Conservation (phyloP, 2,329 filamentous ascomycete genomes). For the Phyllosticta paracitricarpa region DNA sequence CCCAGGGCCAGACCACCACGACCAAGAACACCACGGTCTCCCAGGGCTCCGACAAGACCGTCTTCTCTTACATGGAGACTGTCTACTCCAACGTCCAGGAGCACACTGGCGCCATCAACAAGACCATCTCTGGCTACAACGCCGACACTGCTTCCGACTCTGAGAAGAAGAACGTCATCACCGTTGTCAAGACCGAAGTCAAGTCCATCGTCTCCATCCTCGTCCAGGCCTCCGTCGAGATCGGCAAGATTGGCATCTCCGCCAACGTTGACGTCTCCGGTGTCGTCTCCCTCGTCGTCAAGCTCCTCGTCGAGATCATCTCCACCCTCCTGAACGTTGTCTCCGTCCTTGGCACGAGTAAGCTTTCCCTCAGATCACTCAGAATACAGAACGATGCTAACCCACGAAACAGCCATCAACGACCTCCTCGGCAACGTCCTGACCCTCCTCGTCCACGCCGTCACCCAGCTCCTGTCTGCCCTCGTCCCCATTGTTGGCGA, state of each 20-base stretch:
- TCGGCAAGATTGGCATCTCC: conserved; percentile 6
- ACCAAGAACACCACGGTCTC: conserved; percentile 6
- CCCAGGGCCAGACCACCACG: neutral
- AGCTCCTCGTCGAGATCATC: conserved; percentile 33
- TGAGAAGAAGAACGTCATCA: conserved; percentile 5
- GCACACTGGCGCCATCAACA: conserved; percentile 11
- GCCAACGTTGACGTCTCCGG: conserved; percentile 7
- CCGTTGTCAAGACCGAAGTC: conserved; percentile 8
- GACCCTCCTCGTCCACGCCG: conserved; percentile 11
- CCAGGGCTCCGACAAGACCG: conserved; percentile 2
- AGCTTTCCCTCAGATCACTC: neutral
- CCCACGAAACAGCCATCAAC: neutral
- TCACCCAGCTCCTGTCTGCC: conserved; percentile 8
- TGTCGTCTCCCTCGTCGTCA: conserved; percentile 26
- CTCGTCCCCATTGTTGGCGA: conserved; percentile 9
- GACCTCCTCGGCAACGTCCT: conserved; percentile 10
- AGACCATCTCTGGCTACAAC: conserved; percentile 2
- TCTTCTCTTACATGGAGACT: conserved; percentile 6
- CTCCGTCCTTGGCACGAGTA: conserved; percentile 26
- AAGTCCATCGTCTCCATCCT: conserved; percentile 7
- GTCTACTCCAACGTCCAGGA: conserved; percentile 9
- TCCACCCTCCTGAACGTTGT: conserved; percentile 35
- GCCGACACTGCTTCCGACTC: neutral
- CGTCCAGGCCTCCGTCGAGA: conserved; percentile 6
- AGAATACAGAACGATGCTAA: neutral